These are phyloP conservation scores for Cladorrhinum sp. DNA, from an alignment of 2,329 filamentous ascomycete genomes.

Conservation along the genomic window DNA sequence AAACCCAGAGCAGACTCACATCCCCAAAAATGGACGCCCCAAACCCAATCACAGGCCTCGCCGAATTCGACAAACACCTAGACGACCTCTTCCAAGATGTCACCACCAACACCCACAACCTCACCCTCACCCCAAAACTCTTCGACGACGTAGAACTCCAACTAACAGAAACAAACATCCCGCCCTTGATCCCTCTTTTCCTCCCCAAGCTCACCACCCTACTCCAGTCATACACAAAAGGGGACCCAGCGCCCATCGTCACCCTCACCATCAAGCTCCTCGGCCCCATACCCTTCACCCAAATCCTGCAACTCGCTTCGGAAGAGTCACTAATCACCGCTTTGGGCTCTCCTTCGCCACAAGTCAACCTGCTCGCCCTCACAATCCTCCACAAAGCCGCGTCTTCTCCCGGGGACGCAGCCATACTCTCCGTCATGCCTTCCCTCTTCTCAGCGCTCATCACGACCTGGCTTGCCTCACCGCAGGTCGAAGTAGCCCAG, in stretches of 20 bases:
- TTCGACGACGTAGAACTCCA: slow-evolving; percentile 60
- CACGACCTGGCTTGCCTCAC: slow-evolving; percentile 50
- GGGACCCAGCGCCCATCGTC: slow-evolving; percentile 50
- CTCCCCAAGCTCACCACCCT: slow-evolving; percentile 48
- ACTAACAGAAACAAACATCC: slow-evolving; percentile 55
- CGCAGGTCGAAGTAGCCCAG: slow-evolving; percentile 55
- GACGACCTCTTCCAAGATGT: slow-evolving; percentile 46
- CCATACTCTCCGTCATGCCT: slow-evolving; percentile 49
- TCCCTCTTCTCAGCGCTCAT: slow-evolving; percentile 48
- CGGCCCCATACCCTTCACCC: slow-evolving; percentile 49
- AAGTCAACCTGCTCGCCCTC: slow-evolving; percentile 57
- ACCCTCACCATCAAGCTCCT: slow-evolving; percentile 56
- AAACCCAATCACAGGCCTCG: slow-evolving; percentile 48
- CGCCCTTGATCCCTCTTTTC: slow-evolving; percentile 49
- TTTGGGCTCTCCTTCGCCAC: slow-evolving; percentile 51
- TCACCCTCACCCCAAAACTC: slow-evolving; percentile 46
- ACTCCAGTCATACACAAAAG: slow-evolving; percentile 45
- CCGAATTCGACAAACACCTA: slow-evolving; percentile 54
- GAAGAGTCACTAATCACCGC: slow-evolving; percentile 50
- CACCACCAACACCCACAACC: slow-evolving; percentile 19
- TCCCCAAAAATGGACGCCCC: slow-evolving; percentile 35
- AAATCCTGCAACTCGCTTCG: slow-evolving; percentile 50
- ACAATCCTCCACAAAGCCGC: slow-evolving; percentile 55
- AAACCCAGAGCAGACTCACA: too few species aligned
- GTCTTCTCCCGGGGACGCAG: slow-evolving; percentile 44